A percentile compares a stretch with the other conserved stretches of the same genome.
Conservation (phyloP, 2,329 filamentous ascomycete genomes). For the Xylariaceae sp. region DNA sequence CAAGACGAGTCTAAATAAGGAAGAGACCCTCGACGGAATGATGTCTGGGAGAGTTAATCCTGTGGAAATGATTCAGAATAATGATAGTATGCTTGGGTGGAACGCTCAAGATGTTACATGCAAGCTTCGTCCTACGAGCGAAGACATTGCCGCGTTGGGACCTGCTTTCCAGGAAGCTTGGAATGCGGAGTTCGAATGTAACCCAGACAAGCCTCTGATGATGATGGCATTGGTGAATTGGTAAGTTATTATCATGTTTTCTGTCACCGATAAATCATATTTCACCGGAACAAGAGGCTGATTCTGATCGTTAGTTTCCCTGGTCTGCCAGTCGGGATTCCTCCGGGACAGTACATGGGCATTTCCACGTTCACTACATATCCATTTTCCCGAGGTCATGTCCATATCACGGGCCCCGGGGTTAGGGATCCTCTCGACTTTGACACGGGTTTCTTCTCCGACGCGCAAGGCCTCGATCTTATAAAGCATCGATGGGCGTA, state of each 20-base stretch:
- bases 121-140: conserved; percentile 22
- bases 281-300: conserved; percentile 1
- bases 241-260: conserved; percentile 29
- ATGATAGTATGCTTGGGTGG: conserved; percentile 21
- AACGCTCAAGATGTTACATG: conserved; percentile 18
- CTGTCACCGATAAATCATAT: too few relatives aligned
- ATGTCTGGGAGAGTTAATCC: conserved; percentile 5
- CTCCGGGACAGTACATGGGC: conserved; percentile 47
- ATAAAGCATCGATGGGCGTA: conserved; percentile 58
- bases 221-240: conserved; percentile 28
- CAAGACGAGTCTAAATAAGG: conserved; percentile 19
- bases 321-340: conserved; percentile 37
- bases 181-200: conserved; percentile 20
- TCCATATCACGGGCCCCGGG: conserved; percentile 50
- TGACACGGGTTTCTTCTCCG: conserved; percentile 22
- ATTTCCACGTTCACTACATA: conserved; percentile 53
- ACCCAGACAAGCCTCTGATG: conserved; percentile 19
- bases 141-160: conserved; percentile 20
- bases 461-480: conserved; percentile 48
- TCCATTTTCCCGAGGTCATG: conserved; percentile 56
- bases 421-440: conserved; percentile 7
- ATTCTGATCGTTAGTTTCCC: conserved; percentile 31
- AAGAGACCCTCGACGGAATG: conserved; percentile 19
- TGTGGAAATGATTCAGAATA: conserved; percentile 14
- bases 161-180: conserved; percentile 22